phyloP scores from a whole-genome alignment of 2,329 filamentous ascomycete genomes.

The Sphaerulina populicola region DNA sequence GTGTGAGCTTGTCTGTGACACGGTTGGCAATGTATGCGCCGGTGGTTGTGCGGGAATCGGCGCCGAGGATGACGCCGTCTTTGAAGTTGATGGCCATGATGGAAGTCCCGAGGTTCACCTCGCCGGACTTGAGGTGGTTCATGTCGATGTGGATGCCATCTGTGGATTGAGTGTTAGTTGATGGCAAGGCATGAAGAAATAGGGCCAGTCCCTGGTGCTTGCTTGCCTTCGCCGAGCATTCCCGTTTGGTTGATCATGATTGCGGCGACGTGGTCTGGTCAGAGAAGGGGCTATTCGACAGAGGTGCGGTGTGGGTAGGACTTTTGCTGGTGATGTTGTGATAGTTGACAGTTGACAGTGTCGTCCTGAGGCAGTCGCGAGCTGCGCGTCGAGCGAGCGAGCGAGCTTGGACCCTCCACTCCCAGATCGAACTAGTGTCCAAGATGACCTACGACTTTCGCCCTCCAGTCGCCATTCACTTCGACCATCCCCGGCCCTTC shows the following conservation, averaged over 20 bases:
- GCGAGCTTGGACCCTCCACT: constrained; percentile 1
- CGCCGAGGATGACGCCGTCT: constrained; percentile 94
- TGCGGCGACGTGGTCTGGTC: constrained; percentile 11
- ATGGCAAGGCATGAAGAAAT: not conserved
- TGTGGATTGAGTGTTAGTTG: constrained; percentile 36
- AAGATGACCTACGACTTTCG: not conserved
- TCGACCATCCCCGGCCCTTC: not conserved
- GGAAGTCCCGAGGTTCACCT: constrained; percentile 97
- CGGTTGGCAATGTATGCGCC: constrained; percentile 98
- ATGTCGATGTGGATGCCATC: constrained; percentile 99
- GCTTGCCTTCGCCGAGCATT: constrained; percentile 36
- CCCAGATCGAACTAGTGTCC: too few relatives aligned
- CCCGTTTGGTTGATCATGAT: constrained; percentile 34
- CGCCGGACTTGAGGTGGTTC: constrained; percentile 96
- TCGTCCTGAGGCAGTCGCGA: constrained; percentile 10
- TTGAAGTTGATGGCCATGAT: constrained; percentile 99
- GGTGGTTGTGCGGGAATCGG: constrained; percentile 94
- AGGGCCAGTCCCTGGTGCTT: not conserved
- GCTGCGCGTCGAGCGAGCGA: constrained; percentile 16
- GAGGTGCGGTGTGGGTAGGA: not conserved
- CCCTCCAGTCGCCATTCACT: not conserved
- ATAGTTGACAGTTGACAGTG: not conserved
- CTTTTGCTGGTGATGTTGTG: constrained; percentile 1
- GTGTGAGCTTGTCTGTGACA: constrained; percentile 98
- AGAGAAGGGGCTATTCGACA: not conserved